Base-by-base conservation (phyloP, 1,284 basidiomycete species). In the Rhodofomes roseus region DNA sequence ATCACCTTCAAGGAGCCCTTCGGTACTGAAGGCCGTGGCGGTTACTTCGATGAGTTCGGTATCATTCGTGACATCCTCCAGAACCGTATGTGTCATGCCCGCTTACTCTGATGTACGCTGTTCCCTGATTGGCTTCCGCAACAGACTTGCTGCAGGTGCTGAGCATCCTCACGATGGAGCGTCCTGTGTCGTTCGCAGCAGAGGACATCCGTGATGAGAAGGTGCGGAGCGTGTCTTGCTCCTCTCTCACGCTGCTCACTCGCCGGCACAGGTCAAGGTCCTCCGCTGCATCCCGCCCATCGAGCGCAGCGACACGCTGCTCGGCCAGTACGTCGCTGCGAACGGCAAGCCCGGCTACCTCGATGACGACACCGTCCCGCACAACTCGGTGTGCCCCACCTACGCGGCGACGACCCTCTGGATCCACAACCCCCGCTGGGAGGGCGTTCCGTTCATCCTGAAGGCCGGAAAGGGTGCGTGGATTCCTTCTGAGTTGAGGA, bases 1-100 rank as follows among this genome's bases (percentile, higher is more conserved):
- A 96, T 98, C 78, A 96, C 94, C 9, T 97, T 98, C 86, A 98
- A 98, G 80, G 96, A 98, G 77, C 92, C 95, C 11, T 96, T 98
- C 72, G 95, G 95, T 41, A 98, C 95, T 54, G 95, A 98, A 75
- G 95, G 95, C 41, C 92, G 95, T 67, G 95, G 95, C 40, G 95
- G 96, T 27, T 98, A 98, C 83, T 98, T 98, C 80, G 95, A 98
- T 76, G 95, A 97, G 77, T 98, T 97, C 77, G 95, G 95, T 63
- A 96, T 98, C 74, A 96, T 98, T 74, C 90, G 95, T 72, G 95
- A 98, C 75, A 84, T 98, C 62, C 81, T 95, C 71, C 95, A 98
- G 80, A 98, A 98, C 79, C 95, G 95, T 96, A 74, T 78, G 93
- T 83, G 48, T 53, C 18, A 44, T 39, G 4, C 27, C 27, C 27